Conservation (phyloP, 192 early-diverging fungal species). For the Coemansia sp. region DNA sequence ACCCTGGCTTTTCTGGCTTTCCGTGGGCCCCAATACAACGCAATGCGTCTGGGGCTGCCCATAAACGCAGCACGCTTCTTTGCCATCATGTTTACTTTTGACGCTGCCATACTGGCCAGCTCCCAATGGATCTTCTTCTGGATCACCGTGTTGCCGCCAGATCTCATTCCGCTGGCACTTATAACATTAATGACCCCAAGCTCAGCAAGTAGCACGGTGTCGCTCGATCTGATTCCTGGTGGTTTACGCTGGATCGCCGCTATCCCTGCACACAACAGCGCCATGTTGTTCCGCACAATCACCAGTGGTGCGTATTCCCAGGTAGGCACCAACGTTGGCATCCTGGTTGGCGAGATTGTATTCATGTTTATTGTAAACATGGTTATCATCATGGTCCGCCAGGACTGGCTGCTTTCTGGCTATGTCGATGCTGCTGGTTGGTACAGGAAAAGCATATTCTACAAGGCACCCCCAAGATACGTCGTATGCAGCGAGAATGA, state of each 20-base stretch:
- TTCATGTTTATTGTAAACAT: not conserved
- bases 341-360: conserved; percentile 1
- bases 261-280: conserved; percentile 7
- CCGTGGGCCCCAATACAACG: conserved; percentile 5
- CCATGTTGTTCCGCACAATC: conserved; percentile 3
- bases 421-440: conserved; percentile 7
- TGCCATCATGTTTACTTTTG: conserved; percentile 2
- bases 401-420: conserved; percentile 5
- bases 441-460: conserved; percentile 12
- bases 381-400: conserved; percentile 2
- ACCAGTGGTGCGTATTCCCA: conserved; percentile 6
- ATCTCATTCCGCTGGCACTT: conserved; percentile 9
- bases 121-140: conserved; percentile 20
- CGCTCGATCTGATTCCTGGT: conserved; percentile 5
- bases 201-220: not conserved
- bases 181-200: conserved; percentile 3
- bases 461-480: not conserved
- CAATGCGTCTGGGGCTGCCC: not conserved
- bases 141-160: conserved; percentile 11
- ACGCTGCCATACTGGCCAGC: conserved; percentile 6
- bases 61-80: conserved; percentile 10
- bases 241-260: conserved; percentile 8
- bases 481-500: not conserved
- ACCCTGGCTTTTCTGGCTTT: conserved; percentile 13
- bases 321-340: conserved; percentile 4